Conservation (phyloP, 768 basidiomycete genomes). For the Russula ochroleuca region DNA sequence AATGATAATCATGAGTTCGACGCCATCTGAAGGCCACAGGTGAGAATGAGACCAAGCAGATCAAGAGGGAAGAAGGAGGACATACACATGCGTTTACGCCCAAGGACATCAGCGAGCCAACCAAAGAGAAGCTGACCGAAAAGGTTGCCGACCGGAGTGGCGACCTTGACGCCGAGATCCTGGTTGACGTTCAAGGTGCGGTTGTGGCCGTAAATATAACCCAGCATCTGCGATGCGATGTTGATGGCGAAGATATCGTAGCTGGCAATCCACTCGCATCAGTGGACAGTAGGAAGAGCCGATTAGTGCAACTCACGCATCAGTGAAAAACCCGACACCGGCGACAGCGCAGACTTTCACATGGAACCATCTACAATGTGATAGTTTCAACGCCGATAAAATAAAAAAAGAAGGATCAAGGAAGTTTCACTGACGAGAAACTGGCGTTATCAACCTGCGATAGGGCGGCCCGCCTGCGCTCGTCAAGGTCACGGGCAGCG, state of each 20-base stretch:
- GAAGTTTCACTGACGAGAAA: slow-evolving; percentile 57
- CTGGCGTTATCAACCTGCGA: slow-evolving; percentile 82
- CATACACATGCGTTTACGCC: slow-evolving; percentile 60
- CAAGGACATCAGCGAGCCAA: slow-evolving; percentile 44
- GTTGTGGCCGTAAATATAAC: slow-evolving; percentile 62
- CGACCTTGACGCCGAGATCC: slow-evolving; percentile 45
- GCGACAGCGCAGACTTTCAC: slow-evolving; percentile 45
- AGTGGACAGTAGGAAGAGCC: neutral
- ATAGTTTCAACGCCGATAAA: neutral
- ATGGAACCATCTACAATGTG: slow-evolving; percentile 43
- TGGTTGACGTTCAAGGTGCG: slow-evolving; percentile 41
- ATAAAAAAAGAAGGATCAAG: too few relatives aligned
- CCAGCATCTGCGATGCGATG: slow-evolving; percentile 79
- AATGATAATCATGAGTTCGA: slow-evolving; percentile 80
- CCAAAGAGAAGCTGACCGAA: slow-evolving; percentile 44
- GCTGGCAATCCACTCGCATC: slow-evolving; percentile 31
- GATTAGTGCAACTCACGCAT: slow-evolving; percentile 46
- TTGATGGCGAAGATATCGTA: slow-evolving; percentile 91
- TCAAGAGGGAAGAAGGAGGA: slow-evolving; percentile 15
- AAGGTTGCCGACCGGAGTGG: slow-evolving; percentile 40
- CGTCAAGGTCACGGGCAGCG: slow-evolving; percentile 44
- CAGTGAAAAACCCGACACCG: slow-evolving; percentile 90
- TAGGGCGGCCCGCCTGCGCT: slow-evolving; percentile 74
- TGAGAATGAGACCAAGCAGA: neutral
- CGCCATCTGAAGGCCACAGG: slow-evolving; percentile 46